These are phyloP conservation scores for Floccularia luteovirens DNA, from an alignment of 768 basidiomycete species.

Conservation along the genomic window DNA sequence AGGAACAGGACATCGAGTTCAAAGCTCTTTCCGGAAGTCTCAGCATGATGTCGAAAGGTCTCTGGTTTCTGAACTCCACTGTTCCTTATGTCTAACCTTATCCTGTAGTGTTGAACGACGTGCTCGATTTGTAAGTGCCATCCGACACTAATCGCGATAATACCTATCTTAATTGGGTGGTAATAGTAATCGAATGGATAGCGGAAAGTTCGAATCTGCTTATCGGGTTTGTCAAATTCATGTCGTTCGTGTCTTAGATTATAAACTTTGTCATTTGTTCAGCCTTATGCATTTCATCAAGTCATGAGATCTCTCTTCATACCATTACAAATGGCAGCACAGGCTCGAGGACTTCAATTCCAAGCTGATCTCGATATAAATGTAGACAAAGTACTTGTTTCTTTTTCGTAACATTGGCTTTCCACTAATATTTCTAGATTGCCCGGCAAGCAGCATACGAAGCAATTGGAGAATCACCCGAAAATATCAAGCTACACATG, in stretches of 20 bases:
- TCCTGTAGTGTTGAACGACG: slow-evolving; percentile 61
- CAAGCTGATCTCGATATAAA: slow-evolving; percentile 59
- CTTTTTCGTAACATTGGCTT: neutral
- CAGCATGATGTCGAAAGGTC: slow-evolving; percentile 85
- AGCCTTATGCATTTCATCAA: slow-evolving; percentile 74
- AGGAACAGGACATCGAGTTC: slow-evolving; percentile 82
- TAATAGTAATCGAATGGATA: slow-evolving; percentile 78
- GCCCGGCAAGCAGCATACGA: slow-evolving; percentile 54
- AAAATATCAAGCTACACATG: slow-evolving; percentile 31
- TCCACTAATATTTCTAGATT: slow-evolving; percentile 25
- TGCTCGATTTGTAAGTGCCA: slow-evolving; percentile 63
- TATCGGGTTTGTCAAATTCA: slow-evolving; percentile 30
- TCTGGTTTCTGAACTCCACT: slow-evolving; percentile 9
- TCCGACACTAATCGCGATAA: neutral
- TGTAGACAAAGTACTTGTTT: slow-evolving; percentile 48
- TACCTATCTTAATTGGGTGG: neutral
- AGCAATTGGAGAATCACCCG: slow-evolving; percentile 44
- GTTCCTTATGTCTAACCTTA: slow-evolving; percentile 4
- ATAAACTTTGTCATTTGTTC: slow-evolving; percentile 5
- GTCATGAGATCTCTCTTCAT: slow-evolving; percentile 70
- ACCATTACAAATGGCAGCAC: slow-evolving; percentile 58
- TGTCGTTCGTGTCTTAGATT: slow-evolving; percentile 1
- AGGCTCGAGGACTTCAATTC: slow-evolving; percentile 61
- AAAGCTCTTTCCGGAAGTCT: slow-evolving; percentile 76
- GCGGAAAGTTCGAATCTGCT: slow-evolving; percentile 73